A percentile compares a stretch with the other conserved stretches of the same genome.
phyloP scores from a whole-genome alignment of 2,329 filamentous ascomycete species.

The Sporothrix pseudoabietina region DNA sequence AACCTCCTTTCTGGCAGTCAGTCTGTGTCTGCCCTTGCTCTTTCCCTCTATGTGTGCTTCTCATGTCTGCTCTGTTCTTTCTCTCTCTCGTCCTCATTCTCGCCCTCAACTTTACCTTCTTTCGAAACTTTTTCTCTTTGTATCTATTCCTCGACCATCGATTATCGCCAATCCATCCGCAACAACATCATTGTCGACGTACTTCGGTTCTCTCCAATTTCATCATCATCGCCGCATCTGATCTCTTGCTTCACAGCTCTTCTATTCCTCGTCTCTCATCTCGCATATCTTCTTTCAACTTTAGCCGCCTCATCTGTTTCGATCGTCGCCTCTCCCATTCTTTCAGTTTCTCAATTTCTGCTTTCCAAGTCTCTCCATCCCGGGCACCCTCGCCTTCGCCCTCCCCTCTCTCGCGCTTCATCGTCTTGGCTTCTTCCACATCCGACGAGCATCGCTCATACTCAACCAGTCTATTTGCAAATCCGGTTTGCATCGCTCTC shows the following conservation, averaged over 20 bases:
- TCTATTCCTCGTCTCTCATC: background rate
- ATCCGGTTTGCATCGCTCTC: constrained; percentile 8
- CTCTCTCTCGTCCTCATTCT: constrained; percentile 21
- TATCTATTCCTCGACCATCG: constrained; percentile 32
- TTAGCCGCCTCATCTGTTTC: constrained; percentile 38
- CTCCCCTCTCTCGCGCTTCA: constrained; percentile 21
- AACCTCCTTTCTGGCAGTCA: background rate
- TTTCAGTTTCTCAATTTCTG: constrained; percentile 20
- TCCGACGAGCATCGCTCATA: constrained; percentile 24
- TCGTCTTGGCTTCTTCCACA: constrained; percentile 21
- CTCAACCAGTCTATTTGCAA: constrained; percentile 22
- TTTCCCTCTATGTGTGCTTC: constrained; percentile 10
- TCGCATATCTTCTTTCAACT: constrained; percentile 32
- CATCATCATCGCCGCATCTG: background rate
- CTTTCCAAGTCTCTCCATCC: constrained; percentile 27
- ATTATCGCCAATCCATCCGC: constrained; percentile 39
- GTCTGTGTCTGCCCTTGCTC: background rate
- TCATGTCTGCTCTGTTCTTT: background rate
- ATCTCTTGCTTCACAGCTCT: constrained; percentile 10
- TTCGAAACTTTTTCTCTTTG: constrained; percentile 32
- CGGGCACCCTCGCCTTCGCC: constrained; percentile 21
- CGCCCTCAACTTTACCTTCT: constrained; percentile 24
- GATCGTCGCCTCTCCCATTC: constrained; percentile 35
- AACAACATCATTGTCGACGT: constrained; percentile 32
- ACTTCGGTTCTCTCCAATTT: background rate